Percentiles rank a stretch among this genome's conserved stretches.
Evolutionary conservation across 805 yeast genomes (phyloP).

Genomic region (Grigorovia jiainica): DNA sequence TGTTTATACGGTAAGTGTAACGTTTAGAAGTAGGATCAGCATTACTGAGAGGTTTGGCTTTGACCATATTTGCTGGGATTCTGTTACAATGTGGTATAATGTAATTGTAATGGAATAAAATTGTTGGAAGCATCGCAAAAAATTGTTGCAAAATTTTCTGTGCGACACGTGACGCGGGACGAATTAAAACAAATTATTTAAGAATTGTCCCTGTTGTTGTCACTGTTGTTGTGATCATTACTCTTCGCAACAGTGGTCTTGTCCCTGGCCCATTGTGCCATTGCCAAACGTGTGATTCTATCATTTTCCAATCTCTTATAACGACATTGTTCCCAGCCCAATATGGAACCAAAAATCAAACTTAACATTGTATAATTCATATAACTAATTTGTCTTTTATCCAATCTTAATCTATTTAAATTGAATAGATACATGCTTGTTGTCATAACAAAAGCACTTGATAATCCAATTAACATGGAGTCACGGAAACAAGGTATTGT

Average conservation of each 20-base stretch:
- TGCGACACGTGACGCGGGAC: no score
- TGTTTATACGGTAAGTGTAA: constrained; percentile 35
- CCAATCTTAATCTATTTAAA: neutral
- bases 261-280: no score
- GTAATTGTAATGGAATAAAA: no score
- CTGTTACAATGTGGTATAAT: no score
- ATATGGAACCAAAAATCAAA: constrained; percentile 64
- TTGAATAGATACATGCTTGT: constrained; percentile 16
- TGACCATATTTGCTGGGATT: no score
- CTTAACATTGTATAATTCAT: constrained; percentile 81
- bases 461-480: constrained; percentile 63
- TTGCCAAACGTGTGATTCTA: constrained; percentile 61
- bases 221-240: neutral
- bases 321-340: constrained; percentile 92
- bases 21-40: constrained; percentile 28
- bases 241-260: constrained; percentile 1
- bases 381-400: constrained; percentile 34
- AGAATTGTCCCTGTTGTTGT: neutral
- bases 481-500: constrained; percentile 72
- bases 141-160: no score
- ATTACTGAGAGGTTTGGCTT: constrained; percentile 15
- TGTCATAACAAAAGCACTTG: constrained; percentile 61
- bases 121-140: no score
- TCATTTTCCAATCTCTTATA: constrained; percentile 55
- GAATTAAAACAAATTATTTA: no score